A percentile compares a stretch with the other conserved stretches of the same genome.
Conservation (phyloP, 768 basidiomycete genomes). For the Fibroporia radiculosa region DNA sequence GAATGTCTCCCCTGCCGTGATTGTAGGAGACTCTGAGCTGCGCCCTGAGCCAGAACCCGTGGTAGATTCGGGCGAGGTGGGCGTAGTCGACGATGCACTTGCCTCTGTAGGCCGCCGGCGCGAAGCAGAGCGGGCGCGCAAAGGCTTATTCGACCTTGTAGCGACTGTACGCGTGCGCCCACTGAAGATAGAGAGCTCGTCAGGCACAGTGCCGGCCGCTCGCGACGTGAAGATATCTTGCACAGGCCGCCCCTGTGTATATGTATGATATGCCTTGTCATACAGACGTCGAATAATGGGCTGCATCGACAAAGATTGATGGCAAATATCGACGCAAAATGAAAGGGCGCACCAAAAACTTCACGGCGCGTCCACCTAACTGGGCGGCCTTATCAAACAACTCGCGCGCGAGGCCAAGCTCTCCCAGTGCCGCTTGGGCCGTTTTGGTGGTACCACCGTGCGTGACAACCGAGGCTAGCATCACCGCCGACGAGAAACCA, state of each 20-base stretch:
- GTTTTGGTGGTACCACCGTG: conserved; percentile 58
- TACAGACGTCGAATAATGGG: conserved; percentile 59
- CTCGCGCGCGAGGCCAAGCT: conserved; percentile 54
- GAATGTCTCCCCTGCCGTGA: conserved; percentile 9
- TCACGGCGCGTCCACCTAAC: conserved; percentile 59
- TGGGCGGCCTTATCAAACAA: conserved; percentile 57
- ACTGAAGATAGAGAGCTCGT: conserved; percentile 69
- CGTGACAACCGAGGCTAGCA: conserved; percentile 72
- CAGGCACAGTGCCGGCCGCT: conserved; percentile 33
- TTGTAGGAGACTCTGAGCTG: conserved; percentile 10
- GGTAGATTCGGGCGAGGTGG: neutral
- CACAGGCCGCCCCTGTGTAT: conserved; percentile 36
- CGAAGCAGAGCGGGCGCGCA: conserved; percentile 6
- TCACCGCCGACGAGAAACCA: conserved; percentile 40
- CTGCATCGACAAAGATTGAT: conserved; percentile 23
- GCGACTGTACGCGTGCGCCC: conserved; percentile 63
- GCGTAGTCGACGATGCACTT: neutral
- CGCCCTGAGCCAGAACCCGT: conserved; percentile 5
- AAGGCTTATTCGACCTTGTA: conserved; percentile 30
- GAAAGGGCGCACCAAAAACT: conserved; percentile 49
- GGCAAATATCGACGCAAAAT: neutral
- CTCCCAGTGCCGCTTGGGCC: conserved; percentile 60
- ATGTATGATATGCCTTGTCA: conserved; percentile 50
- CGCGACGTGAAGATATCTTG: conserved; percentile 57
- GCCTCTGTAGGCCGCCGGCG: conserved; percentile 9